These are phyloP conservation scores for Parascedosporium putredinis DNA, from an alignment of 2,329 filamentous ascomycete species.

Conservation along the genomic window DNA sequence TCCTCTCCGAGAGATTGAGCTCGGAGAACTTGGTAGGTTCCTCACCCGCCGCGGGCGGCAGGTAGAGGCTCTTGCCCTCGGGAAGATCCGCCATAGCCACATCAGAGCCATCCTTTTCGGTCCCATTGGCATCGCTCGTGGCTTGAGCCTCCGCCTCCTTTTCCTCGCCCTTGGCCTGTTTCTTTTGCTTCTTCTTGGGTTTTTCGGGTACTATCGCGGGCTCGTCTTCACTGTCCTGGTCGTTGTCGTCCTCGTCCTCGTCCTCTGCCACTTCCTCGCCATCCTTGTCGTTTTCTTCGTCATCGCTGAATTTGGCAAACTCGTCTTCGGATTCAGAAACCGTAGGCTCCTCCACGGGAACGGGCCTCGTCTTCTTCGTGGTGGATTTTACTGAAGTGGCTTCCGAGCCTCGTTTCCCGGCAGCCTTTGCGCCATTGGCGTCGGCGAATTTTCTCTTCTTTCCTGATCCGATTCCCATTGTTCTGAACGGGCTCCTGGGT, in stretches of 20 bases:
- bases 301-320: constrained; percentile 11
- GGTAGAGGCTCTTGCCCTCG: constrained; percentile 33
- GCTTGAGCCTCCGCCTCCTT: constrained; percentile 13
- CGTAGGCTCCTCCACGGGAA: constrained; percentile 14
- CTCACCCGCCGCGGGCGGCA: constrained; percentile 43
- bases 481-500: constrained; percentile 12
- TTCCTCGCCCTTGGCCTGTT: constrained; percentile 12
- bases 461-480: constrained; percentile 14
- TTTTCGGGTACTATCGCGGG: constrained; percentile 12
- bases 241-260: constrained; percentile 11
- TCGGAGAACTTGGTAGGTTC: constrained; percentile 67
- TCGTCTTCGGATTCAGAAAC: constrained; percentile 1
- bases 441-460: constrained; percentile 28
- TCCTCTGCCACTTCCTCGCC: constrained; percentile 6
- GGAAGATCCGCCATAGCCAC: constrained; percentile 19
- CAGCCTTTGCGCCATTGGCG: constrained; percentile 17
- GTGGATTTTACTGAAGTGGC: constrained; percentile 11
- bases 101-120: constrained; percentile 13
- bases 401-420: constrained; percentile 13
- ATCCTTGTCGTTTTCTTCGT: constrained; percentile 15
- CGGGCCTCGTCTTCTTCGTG: constrained; percentile 24
- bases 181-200: constrained; percentile 10
- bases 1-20: constrained; percentile 77
- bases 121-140: constrained; percentile 11
- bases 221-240: constrained; percentile 13